Base-by-base conservation (phyloP, 2,329 filamentous ascomycete genomes). In the Metarhizium anisopliae region DNA sequence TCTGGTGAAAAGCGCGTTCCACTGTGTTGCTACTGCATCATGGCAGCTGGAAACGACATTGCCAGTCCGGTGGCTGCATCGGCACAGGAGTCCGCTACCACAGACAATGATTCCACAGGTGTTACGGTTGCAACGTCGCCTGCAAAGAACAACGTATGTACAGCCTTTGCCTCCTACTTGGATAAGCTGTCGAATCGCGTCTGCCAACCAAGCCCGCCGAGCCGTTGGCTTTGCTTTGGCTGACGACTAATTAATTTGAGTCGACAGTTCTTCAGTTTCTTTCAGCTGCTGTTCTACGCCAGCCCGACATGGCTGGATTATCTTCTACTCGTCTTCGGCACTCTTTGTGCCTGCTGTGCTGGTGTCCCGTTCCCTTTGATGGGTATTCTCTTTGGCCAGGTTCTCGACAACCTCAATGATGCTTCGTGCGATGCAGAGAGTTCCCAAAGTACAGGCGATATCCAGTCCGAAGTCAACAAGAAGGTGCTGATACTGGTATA, bases 401-500 rank as follows among this genome's bases (percentile, higher is more conserved):
- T 86, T 6, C 74, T 86, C 59, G 81, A 86, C 63, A 74, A 81
- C 58, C 74, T 86, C 63, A 85, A 84, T 63, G 67, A 71, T 13
- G 78, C 79, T 20, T 77, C 79, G n/a, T 84, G 81, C 64, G 70
- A 65, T 50, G 64, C 69, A 13, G 50, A 60, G n/a, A 45, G 57
- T 14, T 55, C 55, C 25, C 49, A 66, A 55, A 59, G 63, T 4
- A 59, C 66, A 25, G 56, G 63, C 10, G 50, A 64, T 38, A 69
- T 76, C 45, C 72, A 80, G 57, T 59, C 63, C 43, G 67, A 67
- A 32, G 76, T 85, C 59, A 78, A 83, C 64, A 64, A 71, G 52
- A 85, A 83, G 62, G 79, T 89, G 43, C 66, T 87, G 64, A 61
- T 79, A 51, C 73, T 88, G 25, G 77, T 86, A 14, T 86, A 85